phyloP scores from a whole-genome alignment of 495 filamentous ascomycete genomes.

The Aspergillus egyptiacus region DNA sequence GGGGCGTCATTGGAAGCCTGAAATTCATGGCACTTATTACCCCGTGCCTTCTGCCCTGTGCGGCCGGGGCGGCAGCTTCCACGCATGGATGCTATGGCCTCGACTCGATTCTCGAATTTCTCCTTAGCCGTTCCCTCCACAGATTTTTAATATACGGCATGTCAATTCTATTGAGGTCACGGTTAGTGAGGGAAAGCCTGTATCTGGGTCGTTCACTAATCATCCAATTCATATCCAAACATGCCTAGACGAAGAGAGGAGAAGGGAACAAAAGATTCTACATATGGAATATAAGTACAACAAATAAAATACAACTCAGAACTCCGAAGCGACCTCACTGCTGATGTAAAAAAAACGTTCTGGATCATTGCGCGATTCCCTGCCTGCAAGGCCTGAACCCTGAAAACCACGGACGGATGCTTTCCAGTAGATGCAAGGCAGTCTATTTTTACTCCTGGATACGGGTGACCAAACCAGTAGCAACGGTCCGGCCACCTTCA shows the following conservation, averaged over 20 bases:
- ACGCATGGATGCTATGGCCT: too few species aligned
- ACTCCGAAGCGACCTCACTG: constrained; percentile 31
- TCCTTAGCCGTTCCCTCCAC: too few species aligned
- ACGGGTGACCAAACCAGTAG: constrained; percentile 84
- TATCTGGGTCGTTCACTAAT: not conserved
- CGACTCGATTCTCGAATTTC: too few species aligned
- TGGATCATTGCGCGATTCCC: constrained; percentile 34
- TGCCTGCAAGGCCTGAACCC: constrained; percentile 35
- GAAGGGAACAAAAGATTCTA: constrained; percentile 25
- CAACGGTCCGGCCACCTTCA: constrained; percentile 90
- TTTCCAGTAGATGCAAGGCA: constrained; percentile 34
- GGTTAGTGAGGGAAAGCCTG: too few species aligned
- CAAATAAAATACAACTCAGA: constrained; percentile 39
- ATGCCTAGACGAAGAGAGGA: constrained; percentile 21
- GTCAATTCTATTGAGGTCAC: too few species aligned
- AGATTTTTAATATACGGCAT: not conserved
- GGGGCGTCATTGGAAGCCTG: constrained; percentile 14
- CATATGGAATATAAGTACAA: constrained; percentile 44
- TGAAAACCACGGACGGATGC: constrained; percentile 22
- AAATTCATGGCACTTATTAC: constrained; percentile 11
- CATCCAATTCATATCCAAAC: constrained; percentile 22
- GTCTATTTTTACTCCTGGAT: constrained; percentile 48
- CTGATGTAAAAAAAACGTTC: constrained; percentile 16
- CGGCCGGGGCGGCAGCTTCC: too few species aligned
- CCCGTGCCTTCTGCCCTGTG: too few species aligned